These are phyloP conservation scores for Nicotiana attenuata DNA, from an alignment of 257 asterid genomes.

Conservation along the genomic window DNA sequence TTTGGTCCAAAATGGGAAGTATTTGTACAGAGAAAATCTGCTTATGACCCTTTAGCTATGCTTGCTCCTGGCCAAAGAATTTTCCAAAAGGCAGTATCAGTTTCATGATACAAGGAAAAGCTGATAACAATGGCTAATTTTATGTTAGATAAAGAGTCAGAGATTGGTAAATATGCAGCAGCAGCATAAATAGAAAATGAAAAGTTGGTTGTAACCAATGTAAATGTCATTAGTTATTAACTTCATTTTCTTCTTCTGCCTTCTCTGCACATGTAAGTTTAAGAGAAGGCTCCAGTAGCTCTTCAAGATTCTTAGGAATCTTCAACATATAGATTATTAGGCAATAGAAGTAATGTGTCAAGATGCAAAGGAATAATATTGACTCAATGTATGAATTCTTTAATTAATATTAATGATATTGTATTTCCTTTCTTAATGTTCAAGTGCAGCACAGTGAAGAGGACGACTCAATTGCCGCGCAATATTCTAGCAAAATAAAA, in stretches of 20 bases:
- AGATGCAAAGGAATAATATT: not conserved
- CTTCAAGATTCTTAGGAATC: not conserved
- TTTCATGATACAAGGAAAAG: slow-evolving; percentile 36
- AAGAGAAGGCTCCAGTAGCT: slow-evolving; percentile 21
- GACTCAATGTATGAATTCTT: slow-evolving; percentile 3
- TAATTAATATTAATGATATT: not conserved
- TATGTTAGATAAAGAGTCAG: not conserved
- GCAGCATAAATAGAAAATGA: not conserved
- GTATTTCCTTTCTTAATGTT: not conserved
- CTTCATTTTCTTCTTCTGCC: slow-evolving; percentile 26
- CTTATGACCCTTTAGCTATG: slow-evolving; percentile 78
- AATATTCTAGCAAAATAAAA: not conserved
- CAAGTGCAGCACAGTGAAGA: not conserved
- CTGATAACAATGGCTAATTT: not conserved
- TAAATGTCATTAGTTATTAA: slow-evolving; percentile 28
- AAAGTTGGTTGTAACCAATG: slow-evolving; percentile 15
- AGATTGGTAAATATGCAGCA: not conserved
- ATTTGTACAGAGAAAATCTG: slow-evolving; percentile 62
- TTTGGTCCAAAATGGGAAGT: slow-evolving; percentile 71
- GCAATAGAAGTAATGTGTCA: not conserved
- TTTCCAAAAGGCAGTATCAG: slow-evolving; percentile 54
- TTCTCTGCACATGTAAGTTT: slow-evolving; percentile 35
- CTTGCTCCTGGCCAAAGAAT: slow-evolving; percentile 94
- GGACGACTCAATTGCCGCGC: not conserved
- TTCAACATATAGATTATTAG: not conserved